Evolutionary conservation across 495 filamentous ascomycete species (phyloP).

Genomic region (Cercophora newfieldiana): DNA sequence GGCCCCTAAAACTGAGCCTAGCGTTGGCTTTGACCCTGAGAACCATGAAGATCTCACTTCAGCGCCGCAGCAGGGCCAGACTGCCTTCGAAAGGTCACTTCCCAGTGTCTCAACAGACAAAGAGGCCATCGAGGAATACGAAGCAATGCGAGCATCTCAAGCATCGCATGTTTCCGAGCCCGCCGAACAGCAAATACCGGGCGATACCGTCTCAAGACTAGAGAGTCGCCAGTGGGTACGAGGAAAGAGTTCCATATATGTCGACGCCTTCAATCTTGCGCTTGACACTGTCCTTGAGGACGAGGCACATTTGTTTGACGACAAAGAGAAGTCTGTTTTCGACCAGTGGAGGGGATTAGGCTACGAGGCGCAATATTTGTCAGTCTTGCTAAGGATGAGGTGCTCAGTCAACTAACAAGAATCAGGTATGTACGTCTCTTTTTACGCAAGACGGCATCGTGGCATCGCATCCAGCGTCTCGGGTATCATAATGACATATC

Average conservation of each 20-base stretch:
- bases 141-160: slow-evolving; percentile 53
- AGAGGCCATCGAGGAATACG: slow-evolving; percentile 79
- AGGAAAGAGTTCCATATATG: slow-evolving; percentile 82
- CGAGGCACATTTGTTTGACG: slow-evolving; percentile 83
- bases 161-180: slow-evolving; percentile 31
- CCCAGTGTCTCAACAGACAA: slow-evolving; percentile 66
- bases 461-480: slow-evolving; percentile 81
- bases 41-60: slow-evolving; percentile 26
- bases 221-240: slow-evolving; percentile 46
- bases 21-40: slow-evolving; percentile 18
- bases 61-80: slow-evolving; percentile 36
- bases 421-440: slow-evolving; percentile 86
- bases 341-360: slow-evolving; percentile 67
- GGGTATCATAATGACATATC: slow-evolving; percentile 81
- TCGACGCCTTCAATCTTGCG: slow-evolving; percentile 94
- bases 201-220: slow-evolving; percentile 37
- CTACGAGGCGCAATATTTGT: slow-evolving; percentile 93
- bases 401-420: slow-evolving; percentile 12
- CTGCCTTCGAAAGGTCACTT: slow-evolving; percentile 76
- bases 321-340: slow-evolving; percentile 77
- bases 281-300: slow-evolving; percentile 88
- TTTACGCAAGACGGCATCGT: slow-evolving; percentile 88
- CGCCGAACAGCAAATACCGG: slow-evolving; percentile 35
- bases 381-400: slow-evolving; percentile 31
- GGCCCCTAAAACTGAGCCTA: background rate